Evolutionary conservation across 306 rosid genomes (phyloP).

Genomic region (Rubus idaeus): DNA sequence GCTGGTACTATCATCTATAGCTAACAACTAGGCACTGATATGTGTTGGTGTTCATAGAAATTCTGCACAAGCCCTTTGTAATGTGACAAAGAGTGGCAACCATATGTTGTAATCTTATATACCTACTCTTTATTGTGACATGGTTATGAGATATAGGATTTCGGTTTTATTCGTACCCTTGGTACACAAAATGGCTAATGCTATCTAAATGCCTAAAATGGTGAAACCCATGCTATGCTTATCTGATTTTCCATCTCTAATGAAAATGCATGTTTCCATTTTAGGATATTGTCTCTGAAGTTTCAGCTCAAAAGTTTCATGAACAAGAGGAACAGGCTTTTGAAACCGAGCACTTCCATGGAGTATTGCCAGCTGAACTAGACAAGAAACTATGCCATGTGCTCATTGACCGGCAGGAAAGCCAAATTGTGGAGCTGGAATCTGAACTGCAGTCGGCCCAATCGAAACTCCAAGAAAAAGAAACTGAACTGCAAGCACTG

Average conservation of each 20-base stretch:
- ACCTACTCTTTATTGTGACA: neutral
- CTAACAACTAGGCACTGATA: neutral
- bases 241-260: conserved; percentile 6
- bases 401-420: conserved; percentile 66
- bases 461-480: conserved; percentile 55
- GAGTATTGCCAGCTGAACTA: conserved; percentile 54
- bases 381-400: conserved; percentile 62
- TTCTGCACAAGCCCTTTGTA: too few relatives aligned
- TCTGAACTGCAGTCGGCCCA: conserved; percentile 57
- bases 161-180: neutral
- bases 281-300: conserved; percentile 22
- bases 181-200: neutral
- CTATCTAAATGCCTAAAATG: neutral
- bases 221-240: neutral
- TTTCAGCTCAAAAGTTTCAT: conserved; percentile 33
- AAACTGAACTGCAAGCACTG: conserved; percentile 64
- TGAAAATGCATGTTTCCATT: neutral
- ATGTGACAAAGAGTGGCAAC: neutral
- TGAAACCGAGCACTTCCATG: conserved; percentile 24
- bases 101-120: neutral
- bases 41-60: too few relatives aligned
- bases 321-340: conserved; percentile 31
- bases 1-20: neutral
- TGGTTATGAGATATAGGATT: neutral
- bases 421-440: conserved; percentile 61